Evolutionary conservation across 148 eudicot genomes (phyloP), one percentile per base, ranked within the genome.

Genomic region (Limonium bicolor): DNA sequence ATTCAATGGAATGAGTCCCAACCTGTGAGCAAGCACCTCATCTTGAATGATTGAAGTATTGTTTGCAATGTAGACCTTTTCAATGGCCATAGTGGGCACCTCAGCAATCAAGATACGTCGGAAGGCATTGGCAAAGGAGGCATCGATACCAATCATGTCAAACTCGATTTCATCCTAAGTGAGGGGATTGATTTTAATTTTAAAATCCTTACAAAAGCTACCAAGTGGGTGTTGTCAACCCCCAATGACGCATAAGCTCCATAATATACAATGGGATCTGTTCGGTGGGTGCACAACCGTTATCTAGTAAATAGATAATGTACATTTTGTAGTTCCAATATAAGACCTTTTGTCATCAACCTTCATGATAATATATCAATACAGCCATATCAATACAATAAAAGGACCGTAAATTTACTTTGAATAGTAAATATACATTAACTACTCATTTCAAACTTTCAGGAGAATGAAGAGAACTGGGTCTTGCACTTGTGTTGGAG

Each of bases 31-130:
- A 54, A 88, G 86, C 55, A 88, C 95, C 71, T 88, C 97, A 55
- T 84, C 97, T 66, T 84, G 92, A 53, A 88, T 38, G 27, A 88
- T 66, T 2, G 97, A 88, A 39, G 94, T 83, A 60, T 80, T 84
- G 53, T 84, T 77, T 49, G 79, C 84, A 49, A 80, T 61, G 21
- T 80, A 53, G 64, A 84, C 93, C 67, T 88, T 88, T 54, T 88
- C 97, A 67, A 88, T 77, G 49, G 97, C 97, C 95, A 88, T 84
- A 0, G 97, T 88, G n/a, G 97, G 93, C 5, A 87, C 97, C 95
- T 90, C 97, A 3, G 97, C 58, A 5, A 90, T 75, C 37, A 90
- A 95, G 54, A 80, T 84, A 42, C 97, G 58, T 2, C 97, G 77
- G 48, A 90, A 80, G 21, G 97, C 95, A 61, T 90, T 90, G 25